phyloP scores from a whole-genome alignment of 2,329 filamentous ascomycete species.

The Neofusicoccum parvum region DNA sequence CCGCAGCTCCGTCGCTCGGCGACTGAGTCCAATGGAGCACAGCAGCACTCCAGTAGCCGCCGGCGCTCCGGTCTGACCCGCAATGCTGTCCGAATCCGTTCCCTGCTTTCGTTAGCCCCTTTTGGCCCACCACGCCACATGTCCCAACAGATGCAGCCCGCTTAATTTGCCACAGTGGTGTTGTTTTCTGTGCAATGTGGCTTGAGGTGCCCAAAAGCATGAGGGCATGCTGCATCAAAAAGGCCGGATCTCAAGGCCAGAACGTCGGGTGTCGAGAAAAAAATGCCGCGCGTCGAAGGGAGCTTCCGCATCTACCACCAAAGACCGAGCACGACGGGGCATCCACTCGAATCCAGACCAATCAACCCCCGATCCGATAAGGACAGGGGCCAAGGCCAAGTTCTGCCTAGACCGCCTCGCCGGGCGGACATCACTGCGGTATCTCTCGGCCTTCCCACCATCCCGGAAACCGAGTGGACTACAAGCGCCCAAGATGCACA shows the following conservation, averaged over 20 bases:
- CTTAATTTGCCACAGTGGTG: not conserved
- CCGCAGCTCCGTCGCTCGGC: not conserved
- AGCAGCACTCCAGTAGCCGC: not conserved
- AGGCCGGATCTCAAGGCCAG: not conserved
- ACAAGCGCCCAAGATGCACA: not conserved
- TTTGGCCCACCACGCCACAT: not conserved
- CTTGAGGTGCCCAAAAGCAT: not conserved
- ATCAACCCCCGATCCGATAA: not conserved
- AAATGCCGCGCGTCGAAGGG: not conserved
- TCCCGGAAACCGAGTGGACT: not conserved
- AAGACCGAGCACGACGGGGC: not conserved
- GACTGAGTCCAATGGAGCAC: not conserved
- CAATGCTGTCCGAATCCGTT: not conserved
- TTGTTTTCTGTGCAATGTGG: too few species aligned
- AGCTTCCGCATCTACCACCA: not conserved
- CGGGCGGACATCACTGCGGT: not conserved
- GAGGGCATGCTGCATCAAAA: not conserved
- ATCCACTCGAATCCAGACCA: not conserved
- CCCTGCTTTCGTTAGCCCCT: not conserved
- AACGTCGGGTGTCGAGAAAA: not conserved
- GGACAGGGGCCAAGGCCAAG: not conserved
- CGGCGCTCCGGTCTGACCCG: not conserved
- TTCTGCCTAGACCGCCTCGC: not conserved
- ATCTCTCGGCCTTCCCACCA: conserved; percentile 1
- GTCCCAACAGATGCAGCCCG: conserved; percentile 2